These are phyloP conservation scores for Tetracladium maxilliforme DNA, from an alignment of 2,329 filamentous ascomycete genomes.

Conservation along the genomic window DNA sequence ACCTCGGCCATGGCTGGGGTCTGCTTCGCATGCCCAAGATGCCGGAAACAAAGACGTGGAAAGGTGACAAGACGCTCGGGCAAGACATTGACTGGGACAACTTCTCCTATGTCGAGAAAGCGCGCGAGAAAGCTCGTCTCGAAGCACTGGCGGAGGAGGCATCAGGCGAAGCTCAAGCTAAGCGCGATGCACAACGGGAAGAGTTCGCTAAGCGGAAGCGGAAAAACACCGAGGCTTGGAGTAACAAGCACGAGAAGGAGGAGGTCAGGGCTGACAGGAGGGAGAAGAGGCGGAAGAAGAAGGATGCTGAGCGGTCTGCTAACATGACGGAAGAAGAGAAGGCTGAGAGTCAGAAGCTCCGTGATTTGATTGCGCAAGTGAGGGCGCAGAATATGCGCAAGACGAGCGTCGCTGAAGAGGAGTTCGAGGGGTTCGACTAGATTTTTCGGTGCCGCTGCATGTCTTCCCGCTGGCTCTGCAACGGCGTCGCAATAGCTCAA, in stretches of 20 bases:
- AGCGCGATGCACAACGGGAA: conserved; percentile 18
- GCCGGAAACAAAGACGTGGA: conserved; percentile 71
- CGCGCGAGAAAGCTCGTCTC: conserved; percentile 49
- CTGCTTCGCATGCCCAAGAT: conserved; percentile 80
- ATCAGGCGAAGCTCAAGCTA: conserved; percentile 26
- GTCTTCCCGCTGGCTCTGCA: conserved; percentile 2
- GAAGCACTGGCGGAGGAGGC: conserved; percentile 37
- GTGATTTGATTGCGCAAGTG: conserved; percentile 50
- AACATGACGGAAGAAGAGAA: conserved; percentile 60
- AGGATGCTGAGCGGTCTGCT: conserved; percentile 46
- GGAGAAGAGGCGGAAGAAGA: conserved; percentile 48
- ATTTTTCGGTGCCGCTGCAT: conserved; percentile 3
- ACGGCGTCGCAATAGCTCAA: conserved; percentile 1
- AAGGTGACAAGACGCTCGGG: conserved; percentile 49
- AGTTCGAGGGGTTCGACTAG: conserved; percentile 16
- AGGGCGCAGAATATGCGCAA: conserved; percentile 24
- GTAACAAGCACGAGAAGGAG: conserved; percentile 51
- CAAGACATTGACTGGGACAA: conserved; percentile 51
- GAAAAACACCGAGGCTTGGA: conserved; percentile 57
- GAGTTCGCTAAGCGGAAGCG: conserved; percentile 36
- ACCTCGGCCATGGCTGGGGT: conserved; percentile 72
- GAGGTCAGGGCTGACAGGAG: conserved; percentile 44
- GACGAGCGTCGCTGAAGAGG: conserved; percentile 14
- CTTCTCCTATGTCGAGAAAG: conserved; percentile 59
- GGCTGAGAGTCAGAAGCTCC: conserved; percentile 44